A percentile compares a stretch with the other conserved stretches of the same genome.
Evolutionary conservation across 148 eudicot species (phyloP).

Genomic region (Talinum fruticosum): DNA sequence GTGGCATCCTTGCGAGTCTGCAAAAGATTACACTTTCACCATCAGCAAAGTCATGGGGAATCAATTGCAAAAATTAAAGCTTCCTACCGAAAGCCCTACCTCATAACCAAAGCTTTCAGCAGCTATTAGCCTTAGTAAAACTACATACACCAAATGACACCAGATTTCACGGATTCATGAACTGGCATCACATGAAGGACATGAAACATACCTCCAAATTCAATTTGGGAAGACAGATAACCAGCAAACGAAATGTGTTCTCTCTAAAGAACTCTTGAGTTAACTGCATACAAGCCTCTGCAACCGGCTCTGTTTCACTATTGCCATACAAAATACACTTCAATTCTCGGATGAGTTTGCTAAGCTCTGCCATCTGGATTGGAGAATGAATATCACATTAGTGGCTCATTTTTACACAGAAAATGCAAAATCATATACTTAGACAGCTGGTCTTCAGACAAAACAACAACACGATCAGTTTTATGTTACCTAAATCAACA

Average conservation of each 20-base stretch:
- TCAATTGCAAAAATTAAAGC: neutral
- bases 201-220: conserved; percentile 70
- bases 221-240: conserved; percentile 71
- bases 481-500: conserved; percentile 6
- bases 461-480: too few species aligned
- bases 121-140: neutral
- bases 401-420: neutral
- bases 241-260: conserved; percentile 67
- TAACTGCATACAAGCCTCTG: conserved; percentile 87
- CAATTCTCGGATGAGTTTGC: conserved; percentile 67
- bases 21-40: conserved; percentile 25
- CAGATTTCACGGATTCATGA: neutral
- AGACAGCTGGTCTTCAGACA: neutral
- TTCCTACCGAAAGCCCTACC: neutral
- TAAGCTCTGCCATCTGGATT: conserved; percentile 63
- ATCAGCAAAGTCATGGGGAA: conserved; percentile 13
- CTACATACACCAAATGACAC: neutral
- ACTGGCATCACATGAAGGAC: neutral
- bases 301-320: conserved; percentile 87
- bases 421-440: neutral
- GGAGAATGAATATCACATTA: neutral
- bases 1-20: conserved; percentile 99
- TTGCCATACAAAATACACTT: conserved; percentile 80
- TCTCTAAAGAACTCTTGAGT: conserved; percentile 91
- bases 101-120: neutral